Evolutionary conservation across 2,329 filamentous ascomycete species (phyloP).

Genomic region (Trichophyton benhamiae): DNA sequence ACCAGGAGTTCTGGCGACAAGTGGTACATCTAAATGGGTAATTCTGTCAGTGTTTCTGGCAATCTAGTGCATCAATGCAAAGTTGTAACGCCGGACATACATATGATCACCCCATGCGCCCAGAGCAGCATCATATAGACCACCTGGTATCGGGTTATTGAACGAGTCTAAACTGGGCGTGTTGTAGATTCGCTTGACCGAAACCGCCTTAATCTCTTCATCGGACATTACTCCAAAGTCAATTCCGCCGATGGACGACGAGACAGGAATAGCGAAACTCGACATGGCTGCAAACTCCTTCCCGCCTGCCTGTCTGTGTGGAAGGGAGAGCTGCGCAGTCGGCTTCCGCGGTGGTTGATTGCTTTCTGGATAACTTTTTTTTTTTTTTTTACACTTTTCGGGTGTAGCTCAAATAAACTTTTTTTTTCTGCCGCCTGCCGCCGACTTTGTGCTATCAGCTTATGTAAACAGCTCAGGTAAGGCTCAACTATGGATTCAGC

Average conservation of each 20-base stretch:
- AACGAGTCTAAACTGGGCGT: conserved; percentile 88
- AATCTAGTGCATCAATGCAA: background rate
- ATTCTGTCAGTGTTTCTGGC: background rate
- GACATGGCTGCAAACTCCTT: conserved; percentile 24
- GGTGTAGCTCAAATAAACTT: conserved; percentile 18
- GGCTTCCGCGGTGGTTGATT: background rate
- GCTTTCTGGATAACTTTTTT: background rate
- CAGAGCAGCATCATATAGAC: conserved; percentile 82
- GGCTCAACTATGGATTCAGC: background rate
- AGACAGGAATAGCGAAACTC: conserved; percentile 56
- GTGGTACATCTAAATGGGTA: conserved; percentile 62
- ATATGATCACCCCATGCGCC: conserved; percentile 77
- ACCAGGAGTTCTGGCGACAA: conserved; percentile 69
- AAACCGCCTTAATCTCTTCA: conserved; percentile 74
- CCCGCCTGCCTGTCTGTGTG: background rate
- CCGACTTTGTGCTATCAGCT: conserved; percentile 16
- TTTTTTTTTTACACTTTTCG: background rate
- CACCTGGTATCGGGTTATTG: conserved; percentile 76
- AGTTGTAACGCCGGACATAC: conserved; percentile 39
- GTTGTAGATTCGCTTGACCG: conserved; percentile 88
- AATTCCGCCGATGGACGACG: conserved; percentile 72
- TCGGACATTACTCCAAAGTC: conserved; percentile 78
- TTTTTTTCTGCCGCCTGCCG: conserved; percentile 29
- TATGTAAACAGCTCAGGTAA: background rate
- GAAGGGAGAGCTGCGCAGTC: background rate